Evolutionary conservation across 768 basidiomycete species (phyloP), one percentile per base, ranked within the genome.

Genomic region (Mycena pura): DNA sequence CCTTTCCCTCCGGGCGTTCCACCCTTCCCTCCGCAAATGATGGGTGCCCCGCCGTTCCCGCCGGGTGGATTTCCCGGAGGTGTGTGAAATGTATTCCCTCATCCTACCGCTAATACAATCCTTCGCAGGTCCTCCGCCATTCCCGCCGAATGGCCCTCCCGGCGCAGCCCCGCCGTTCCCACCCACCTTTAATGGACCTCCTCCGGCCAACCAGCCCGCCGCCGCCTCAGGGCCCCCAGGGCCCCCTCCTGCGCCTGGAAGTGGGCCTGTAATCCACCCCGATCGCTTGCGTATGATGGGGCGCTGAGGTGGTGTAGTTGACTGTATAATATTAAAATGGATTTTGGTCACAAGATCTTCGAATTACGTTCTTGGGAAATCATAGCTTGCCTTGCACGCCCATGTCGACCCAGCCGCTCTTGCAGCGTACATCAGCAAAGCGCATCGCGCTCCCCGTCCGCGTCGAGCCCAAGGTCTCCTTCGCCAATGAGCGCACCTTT

Each of bases 331-430:
- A n/a, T n/a, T n/a, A n/a, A n/a, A n/a, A n/a, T n/a, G n/a, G n/a
- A n/a, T n/a, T n/a, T n/a, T n/a, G n/a, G n/a, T n/a, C n/a, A 5
- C 5, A 22, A 7, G n/a, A 38, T 36, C 19, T 29, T 29, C n/a
- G 19, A n/a, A n/a, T 60, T 15, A 13, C 27, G 25, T 19, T n/a
- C n/a, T n/a, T n/a, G n/a, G n/a, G n/a, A n/a, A n/a, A 24, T 29
- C 27, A 31, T 17, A n/a, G 21, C 29, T 47, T 32, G 28, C 32
- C 14, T 24, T 17, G 24, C 3, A 14, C 47, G 28, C 27, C 52
- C 53, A 99, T 98, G 97, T 99, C 97, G 17, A 97, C 95, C 43
- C 97, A 99, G 74, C 97, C 97, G 25, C 86, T 99, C 50, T 90
- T 99, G 22, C 96, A 98, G 76, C 89, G 97, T 62, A 96, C 95